Conservation (phyloP, 345 rosid genomes). For the Lenwebbia sp. region DNA sequence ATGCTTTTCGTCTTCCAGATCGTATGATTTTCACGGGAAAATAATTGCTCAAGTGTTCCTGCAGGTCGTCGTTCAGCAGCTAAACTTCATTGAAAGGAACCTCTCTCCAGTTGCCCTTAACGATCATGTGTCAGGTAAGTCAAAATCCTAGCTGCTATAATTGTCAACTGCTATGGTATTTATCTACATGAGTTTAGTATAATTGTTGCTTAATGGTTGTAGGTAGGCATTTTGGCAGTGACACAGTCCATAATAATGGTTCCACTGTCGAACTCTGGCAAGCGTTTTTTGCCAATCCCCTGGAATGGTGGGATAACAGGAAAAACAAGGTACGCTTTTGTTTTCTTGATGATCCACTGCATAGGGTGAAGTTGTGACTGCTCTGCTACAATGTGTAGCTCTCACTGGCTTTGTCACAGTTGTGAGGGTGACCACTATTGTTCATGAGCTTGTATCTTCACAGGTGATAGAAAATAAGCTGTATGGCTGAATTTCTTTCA, state of each 20-base stretch:
- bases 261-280: slow-evolving; percentile 43
- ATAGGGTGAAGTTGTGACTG: background rate
- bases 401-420: background rate
- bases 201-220: background rate
- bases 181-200: background rate
- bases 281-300: slow-evolving; percentile 52
- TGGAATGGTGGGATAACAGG: slow-evolving; percentile 68
- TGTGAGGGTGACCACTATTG: background rate
- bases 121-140: slow-evolving; percentile 22
- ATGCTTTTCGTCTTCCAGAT: background rate
- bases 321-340: slow-evolving; percentile 36
- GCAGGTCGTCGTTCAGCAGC: slow-evolving; percentile 54
- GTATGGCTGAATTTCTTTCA: background rate
- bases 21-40: background rate
- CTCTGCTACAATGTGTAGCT: background rate
- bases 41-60: background rate
- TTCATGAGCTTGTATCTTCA: background rate
- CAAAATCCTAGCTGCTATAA: background rate
- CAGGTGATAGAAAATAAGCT: background rate
- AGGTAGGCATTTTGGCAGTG: slow-evolving; percentile 21
- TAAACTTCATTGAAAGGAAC: slow-evolving; percentile 42
- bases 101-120: slow-evolving; percentile 5
- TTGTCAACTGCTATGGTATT: background rate
- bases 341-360: background rate
- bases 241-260: slow-evolving; percentile 11